phyloP scores from a whole-genome alignment of 768 basidiomycete genomes.

The Termitomyces sp. region DNA sequence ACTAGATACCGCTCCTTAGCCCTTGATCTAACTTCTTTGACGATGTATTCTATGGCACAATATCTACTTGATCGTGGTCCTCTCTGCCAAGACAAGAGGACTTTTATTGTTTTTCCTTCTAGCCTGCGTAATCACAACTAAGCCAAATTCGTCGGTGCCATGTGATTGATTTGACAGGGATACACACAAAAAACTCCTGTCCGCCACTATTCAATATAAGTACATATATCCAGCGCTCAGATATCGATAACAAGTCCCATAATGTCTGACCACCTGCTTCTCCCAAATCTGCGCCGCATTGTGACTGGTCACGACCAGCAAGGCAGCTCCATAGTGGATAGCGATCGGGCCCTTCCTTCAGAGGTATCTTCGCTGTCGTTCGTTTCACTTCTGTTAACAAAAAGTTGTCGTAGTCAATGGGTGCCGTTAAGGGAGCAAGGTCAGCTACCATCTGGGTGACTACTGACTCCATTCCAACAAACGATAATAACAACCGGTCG shows the following conservation, averaged over 20 bases:
- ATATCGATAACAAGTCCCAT: neutral
- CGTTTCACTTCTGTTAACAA: neutral
- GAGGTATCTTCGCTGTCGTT: slow-evolving; percentile 17
- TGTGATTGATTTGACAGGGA: slow-evolving; percentile 11
- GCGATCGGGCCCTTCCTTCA: slow-evolving; percentile 23
- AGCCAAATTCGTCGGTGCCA: slow-evolving; percentile 5
- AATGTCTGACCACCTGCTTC: slow-evolving; percentile 23
- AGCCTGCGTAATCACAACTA: neutral
- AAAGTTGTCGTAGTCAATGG: slow-evolving; percentile 23
- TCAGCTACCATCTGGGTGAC: slow-evolving; percentile 44
- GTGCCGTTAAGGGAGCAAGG: slow-evolving; percentile 27
- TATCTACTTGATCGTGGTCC: neutral
- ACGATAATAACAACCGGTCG: slow-evolving; percentile 47
- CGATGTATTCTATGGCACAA: slow-evolving; percentile 11
- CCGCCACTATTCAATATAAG: neutral
- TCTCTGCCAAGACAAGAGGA: neutral
- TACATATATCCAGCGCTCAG: neutral
- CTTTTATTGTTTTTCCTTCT: neutral
- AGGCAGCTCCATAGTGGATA: slow-evolving; percentile 36
- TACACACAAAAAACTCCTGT: neutral
- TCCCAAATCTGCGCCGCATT: slow-evolving; percentile 40
- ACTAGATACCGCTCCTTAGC: slow-evolving; percentile 37
- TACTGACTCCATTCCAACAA: slow-evolving; percentile 39
- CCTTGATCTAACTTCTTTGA: slow-evolving; percentile 1
- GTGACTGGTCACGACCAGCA: slow-evolving; percentile 42